phyloP scores from a whole-genome alignment of 1,284 basidiomycete species.

The Ceratobasidium sp. region DNA sequence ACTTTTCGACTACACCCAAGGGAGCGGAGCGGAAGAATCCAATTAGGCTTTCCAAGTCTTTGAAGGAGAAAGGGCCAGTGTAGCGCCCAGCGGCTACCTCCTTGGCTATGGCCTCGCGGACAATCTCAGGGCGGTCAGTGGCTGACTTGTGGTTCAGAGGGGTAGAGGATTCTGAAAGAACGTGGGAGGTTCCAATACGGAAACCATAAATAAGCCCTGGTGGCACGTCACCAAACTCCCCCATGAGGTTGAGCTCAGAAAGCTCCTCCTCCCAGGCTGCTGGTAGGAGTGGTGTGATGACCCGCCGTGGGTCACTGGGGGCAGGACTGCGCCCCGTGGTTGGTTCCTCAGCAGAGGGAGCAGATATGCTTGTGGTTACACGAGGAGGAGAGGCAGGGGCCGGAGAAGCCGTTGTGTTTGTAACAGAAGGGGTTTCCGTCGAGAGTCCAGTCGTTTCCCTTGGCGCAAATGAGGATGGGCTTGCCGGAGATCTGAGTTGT shows the following conservation, averaged over 20 bases:
- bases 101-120: slow-evolving; percentile 54
- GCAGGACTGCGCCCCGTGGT: slow-evolving; percentile 41
- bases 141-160: slow-evolving; percentile 56
- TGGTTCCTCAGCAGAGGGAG: slow-evolving; percentile 16
- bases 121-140: slow-evolving; percentile 47
- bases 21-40: slow-evolving; percentile 60
- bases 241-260: neutral
- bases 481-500: too few relatives aligned
- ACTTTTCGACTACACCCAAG: slow-evolving; percentile 59
- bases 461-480: too few relatives aligned
- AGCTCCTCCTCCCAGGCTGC: slow-evolving; percentile 25
- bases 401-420: slow-evolving; percentile 5
- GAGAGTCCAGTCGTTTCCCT: neutral
- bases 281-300: slow-evolving; percentile 19
- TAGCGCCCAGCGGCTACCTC: slow-evolving; percentile 58
- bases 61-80: slow-evolving; percentile 53
- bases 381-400: neutral
- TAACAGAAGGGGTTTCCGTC: slow-evolving; percentile 31
- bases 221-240: slow-evolving; percentile 9
- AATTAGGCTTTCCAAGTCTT: slow-evolving; percentile 56
- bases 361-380: slow-evolving; percentile 23
- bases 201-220: slow-evolving; percentile 54
- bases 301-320: neutral
- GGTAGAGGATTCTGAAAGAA: slow-evolving; percentile 49
- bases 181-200: slow-evolving; percentile 52